phyloP scores from a whole-genome alignment of 192 early-diverging fungal species.

The Backusella mclennaniae region DNA sequence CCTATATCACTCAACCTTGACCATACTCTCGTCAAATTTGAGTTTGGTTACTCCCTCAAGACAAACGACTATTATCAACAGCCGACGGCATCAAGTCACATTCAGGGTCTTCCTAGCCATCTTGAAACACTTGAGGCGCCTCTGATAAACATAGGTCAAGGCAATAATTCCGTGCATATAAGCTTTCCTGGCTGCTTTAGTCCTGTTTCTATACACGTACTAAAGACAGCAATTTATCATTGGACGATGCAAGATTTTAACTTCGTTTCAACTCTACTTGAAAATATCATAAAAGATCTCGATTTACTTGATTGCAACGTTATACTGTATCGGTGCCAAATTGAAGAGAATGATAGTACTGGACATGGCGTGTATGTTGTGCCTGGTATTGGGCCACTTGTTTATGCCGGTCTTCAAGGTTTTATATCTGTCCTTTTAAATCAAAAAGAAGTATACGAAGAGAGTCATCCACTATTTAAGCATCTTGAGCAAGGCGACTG shows the following conservation, averaged over 20 bases:
- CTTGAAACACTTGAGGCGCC: slow-evolving; percentile 49
- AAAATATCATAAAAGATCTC: slow-evolving; percentile 63
- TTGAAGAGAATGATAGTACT: slow-evolving; percentile 82
- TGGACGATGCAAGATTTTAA: slow-evolving; percentile 50
- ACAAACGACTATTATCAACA: slow-evolving; percentile 34
- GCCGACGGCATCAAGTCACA: slow-evolving; percentile 14
- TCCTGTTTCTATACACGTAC: slow-evolving; percentile 78
- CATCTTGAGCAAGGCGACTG: slow-evolving; percentile 89
- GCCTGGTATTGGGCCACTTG: slow-evolving; percentile 76
- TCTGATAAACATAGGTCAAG: slow-evolving; percentile 44
- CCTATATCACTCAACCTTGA: slow-evolving; percentile 57
- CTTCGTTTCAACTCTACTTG: slow-evolving; percentile 53
- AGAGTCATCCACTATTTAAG: slow-evolving; percentile 87
- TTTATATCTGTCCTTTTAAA: slow-evolving; percentile 77
- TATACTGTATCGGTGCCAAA: slow-evolving; percentile 78
- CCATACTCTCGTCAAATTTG: slow-evolving; percentile 50
- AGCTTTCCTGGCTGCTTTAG: slow-evolving; percentile 66
- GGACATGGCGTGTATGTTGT: slow-evolving; percentile 88
- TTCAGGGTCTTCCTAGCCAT: slow-evolving; percentile 44
- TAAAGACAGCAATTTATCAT: slow-evolving; percentile 59
- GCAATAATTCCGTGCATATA: slow-evolving; percentile 59
- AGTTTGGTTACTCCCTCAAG: slow-evolving; percentile 58
- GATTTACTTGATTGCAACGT: slow-evolving; percentile 75
- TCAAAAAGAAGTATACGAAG: slow-evolving; percentile 78
- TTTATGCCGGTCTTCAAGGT: slow-evolving; percentile 94